A percentile compares a stretch with the other conserved stretches of the same genome.
Conservation (phyloP, 495 filamentous ascomycete species). For the Antarctomyces pellizariae region DNA sequence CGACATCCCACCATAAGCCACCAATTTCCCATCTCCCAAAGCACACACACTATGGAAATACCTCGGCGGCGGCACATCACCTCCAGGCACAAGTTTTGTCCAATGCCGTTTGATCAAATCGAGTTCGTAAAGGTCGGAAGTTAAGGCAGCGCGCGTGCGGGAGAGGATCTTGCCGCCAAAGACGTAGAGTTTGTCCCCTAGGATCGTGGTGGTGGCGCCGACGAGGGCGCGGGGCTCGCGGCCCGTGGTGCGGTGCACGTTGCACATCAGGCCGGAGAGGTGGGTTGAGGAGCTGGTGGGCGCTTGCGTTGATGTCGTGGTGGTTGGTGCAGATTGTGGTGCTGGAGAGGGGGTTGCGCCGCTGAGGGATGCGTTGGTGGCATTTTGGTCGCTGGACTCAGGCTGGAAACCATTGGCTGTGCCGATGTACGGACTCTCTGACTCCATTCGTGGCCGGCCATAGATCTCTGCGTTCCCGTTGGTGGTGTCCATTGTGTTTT, state of each 20-base stretch:
- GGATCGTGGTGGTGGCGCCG: conserved; percentile 80
- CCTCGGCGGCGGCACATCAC: conserved; percentile 69
- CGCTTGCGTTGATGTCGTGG: conserved; percentile 23
- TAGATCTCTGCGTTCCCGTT: no score
- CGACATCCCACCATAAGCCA: conserved; percentile 97
- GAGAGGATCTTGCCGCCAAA: conserved; percentile 84
- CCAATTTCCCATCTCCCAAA: conserved; percentile 81
- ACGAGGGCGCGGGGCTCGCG: conserved; percentile 77
- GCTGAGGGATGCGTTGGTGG: conserved; percentile 1
- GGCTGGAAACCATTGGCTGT: no score
- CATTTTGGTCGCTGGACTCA: no score
- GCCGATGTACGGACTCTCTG: no score
- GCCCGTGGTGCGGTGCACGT: conserved; percentile 76
- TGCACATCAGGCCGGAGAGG: conserved; percentile 75
- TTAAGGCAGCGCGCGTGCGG: conserved; percentile 51
- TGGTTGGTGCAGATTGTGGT: conserved; percentile 19
- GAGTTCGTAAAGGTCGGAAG: conserved; percentile 75
- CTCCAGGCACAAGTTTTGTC: conserved; percentile 63
- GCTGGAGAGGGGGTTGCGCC: conserved; percentile 10
- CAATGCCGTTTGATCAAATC: conserved; percentile 82
- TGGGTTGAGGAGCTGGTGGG: conserved; percentile 26
- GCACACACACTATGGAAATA: conserved; percentile 95
- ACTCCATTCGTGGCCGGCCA: no score
- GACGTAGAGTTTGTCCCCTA: conserved; percentile 87
- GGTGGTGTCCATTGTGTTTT: no score